These are phyloP conservation scores for Aspergillus caelatus DNA, from an alignment of 2,329 filamentous ascomycete genomes.

Conservation along the genomic window DNA sequence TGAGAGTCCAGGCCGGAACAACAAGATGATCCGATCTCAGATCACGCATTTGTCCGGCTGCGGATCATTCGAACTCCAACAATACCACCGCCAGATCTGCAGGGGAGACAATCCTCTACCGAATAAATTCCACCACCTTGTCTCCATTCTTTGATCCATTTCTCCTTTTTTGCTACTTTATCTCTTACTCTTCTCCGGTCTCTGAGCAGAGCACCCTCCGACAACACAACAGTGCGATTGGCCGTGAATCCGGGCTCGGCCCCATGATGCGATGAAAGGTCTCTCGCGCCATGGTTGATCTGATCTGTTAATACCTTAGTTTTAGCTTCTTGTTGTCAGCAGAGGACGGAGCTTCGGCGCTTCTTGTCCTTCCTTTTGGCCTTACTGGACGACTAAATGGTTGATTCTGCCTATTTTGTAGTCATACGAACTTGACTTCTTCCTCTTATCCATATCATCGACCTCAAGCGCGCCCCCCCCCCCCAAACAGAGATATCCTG, in stretches of 20 bases:
- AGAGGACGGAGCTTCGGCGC: neutral
- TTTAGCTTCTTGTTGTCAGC: neutral
- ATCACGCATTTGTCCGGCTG: constrained; percentile 8
- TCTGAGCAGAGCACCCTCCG: neutral
- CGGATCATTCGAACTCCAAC: constrained; percentile 10
- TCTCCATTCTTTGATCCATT: neutral
- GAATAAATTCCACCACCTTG: neutral
- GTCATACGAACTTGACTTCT: neutral
- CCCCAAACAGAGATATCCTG: neutral
- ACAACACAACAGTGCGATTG: constrained; percentile 13
- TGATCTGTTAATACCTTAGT: constrained; percentile 6
- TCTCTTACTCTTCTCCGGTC: neutral
- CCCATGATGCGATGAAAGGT: constrained; percentile 23
- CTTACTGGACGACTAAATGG: neutral
- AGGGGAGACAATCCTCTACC: neutral
- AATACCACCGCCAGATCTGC: constrained; percentile 4
- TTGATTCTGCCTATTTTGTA: neutral
- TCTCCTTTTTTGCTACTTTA: neutral
- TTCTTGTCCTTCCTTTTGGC: neutral
- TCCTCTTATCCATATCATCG: neutral
- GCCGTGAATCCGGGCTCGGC: neutral
- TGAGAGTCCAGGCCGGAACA: constrained; percentile 18
- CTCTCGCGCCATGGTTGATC: constrained; percentile 19
- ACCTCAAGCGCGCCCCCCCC: neutral
- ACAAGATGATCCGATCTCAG: constrained; percentile 16